phyloP scores from a whole-genome alignment of 2,329 filamentous ascomycete species.

The Neobulgaria alba region DNA sequence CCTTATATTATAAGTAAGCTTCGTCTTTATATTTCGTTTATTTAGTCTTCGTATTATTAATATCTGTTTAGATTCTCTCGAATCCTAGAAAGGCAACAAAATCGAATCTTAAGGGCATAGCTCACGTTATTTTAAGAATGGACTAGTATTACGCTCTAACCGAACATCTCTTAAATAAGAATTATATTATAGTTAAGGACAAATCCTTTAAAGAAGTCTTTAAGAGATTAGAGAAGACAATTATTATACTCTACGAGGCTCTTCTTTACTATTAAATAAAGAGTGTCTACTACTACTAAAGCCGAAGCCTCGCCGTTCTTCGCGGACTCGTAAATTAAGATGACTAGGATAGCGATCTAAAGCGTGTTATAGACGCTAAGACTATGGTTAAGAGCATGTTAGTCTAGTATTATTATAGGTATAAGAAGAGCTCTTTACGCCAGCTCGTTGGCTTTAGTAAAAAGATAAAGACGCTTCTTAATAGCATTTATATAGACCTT shows the following conservation, averaged over 20 bases:
- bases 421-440: conserved; percentile 3
- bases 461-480: conserved; percentile 2
- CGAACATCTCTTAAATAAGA: no score
- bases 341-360: conserved; percentile 30
- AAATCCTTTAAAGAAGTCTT: no score
- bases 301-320: conserved; percentile 23
- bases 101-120: no score
- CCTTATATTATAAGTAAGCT: no score
- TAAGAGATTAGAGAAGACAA: no score
- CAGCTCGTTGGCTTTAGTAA: conserved; percentile 1
- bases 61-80: no score
- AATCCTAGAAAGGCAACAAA: no score
- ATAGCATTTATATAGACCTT: conserved; percentile 2
- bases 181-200: no score
- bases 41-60: no score
- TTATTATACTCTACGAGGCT: conserved; percentile 32
- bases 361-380: conserved; percentile 27
- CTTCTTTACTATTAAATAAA: conserved; percentile 35
- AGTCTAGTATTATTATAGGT: conserved; percentile 8
- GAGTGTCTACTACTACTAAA: conserved; percentile 32
- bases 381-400: conserved; percentile 8
- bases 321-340: conserved; percentile 28
- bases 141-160: no score
- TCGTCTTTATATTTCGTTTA: no score
- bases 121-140: no score